phyloP scores from a whole-genome alignment of 495 filamentous ascomycete genomes.

The Durotheca rogersii region DNA sequence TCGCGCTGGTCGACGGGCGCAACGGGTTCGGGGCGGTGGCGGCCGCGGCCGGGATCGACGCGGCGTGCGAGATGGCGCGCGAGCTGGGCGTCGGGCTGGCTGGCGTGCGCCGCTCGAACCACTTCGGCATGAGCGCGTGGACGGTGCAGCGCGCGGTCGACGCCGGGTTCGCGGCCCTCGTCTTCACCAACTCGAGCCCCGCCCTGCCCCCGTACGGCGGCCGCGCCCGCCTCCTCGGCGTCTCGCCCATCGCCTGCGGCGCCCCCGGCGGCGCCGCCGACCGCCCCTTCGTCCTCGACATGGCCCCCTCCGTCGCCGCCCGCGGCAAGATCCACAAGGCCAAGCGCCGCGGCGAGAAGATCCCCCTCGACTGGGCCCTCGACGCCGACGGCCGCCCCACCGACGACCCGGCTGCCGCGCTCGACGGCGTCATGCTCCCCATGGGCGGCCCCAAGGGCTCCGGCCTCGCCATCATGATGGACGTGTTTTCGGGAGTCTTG shows the following conservation, averaged over 20 bases:
- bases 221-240: slow-evolving; percentile 65
- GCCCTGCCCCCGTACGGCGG: slow-evolving; percentile 75
- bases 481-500: slow-evolving; percentile 77
- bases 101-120: slow-evolving; percentile 70
- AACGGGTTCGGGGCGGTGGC: slow-evolving; percentile 77
- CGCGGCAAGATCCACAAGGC: slow-evolving; percentile 78
- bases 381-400: slow-evolving; percentile 68
- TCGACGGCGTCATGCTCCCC: slow-evolving; percentile 73
- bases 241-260: slow-evolving; percentile 75
- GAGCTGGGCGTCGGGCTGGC: slow-evolving; percentile 72
- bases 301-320: slow-evolving; percentile 73
- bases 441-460: slow-evolving; percentile 80
- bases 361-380: slow-evolving; percentile 72
- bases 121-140: slow-evolving; percentile 82
- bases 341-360: slow-evolving; percentile 67
- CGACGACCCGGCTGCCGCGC: slow-evolving; percentile 63
- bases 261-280: slow-evolving; percentile 66
- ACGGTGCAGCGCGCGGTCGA: slow-evolving; percentile 72
- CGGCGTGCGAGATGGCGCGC: slow-evolving; percentile 63
- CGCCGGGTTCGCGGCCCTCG: slow-evolving; percentile 69
- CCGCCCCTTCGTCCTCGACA: slow-evolving; percentile 68
- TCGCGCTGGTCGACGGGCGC: slow-evolving; percentile 63
- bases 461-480: slow-evolving; percentile 77
- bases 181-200: slow-evolving; percentile 77
- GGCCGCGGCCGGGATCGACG: slow-evolving; percentile 61